Evolutionary conservation across 768 basidiomycete genomes (phyloP), one percentile per base, ranked within the genome.

Genomic region (Scleroderma citrinum): DNA sequence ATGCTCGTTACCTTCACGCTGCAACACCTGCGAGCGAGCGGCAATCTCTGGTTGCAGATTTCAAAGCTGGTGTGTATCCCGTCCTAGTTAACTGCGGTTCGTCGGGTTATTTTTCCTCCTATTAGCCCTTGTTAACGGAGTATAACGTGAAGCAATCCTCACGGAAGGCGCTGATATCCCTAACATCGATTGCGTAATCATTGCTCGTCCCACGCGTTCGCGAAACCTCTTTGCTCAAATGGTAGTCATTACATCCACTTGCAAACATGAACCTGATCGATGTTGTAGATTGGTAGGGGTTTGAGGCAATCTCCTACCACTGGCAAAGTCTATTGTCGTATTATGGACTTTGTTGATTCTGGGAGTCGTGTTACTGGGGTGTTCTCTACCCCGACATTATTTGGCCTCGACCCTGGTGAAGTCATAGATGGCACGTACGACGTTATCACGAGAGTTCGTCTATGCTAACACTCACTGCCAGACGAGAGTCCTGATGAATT

Each of bases 81-180:
- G 88, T 98, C 1, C 72, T 98, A 23, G 67, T 97, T 40, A 97
- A 97, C 59, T 97, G 93, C 59, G 85, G 89, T 89, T 48, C 20
- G 70, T 60, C 44, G 70, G 58, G n/a, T 11, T 29, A 19, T 2
- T 36, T 31, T 20, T 21, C 47, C 45, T 13, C 42, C 2, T 36
- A 40, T 34, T n/a, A n/a, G 4, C 32, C n/a, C n/a, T 19, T 30
- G n/a, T 23, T 46, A 12, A 26, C 39, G 29, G 43, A 38, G 8
- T 11, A 26, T 50, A 32, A 44, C 47, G 20, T 24, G 56, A 19
- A 66, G 91, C 91, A 19, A 87, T 96, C 42, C 72, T 96, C 54
- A 95, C 92, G 1, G 93, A 96, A 71, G 93, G 93, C 3, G 82
- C 92, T 17, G 94, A 98, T 70, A 91, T 97, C 45, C 94, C 94